Base-by-base conservation (phyloP, 352 stramenopile genomes). In the Paralagenidium karlingii region DNA sequence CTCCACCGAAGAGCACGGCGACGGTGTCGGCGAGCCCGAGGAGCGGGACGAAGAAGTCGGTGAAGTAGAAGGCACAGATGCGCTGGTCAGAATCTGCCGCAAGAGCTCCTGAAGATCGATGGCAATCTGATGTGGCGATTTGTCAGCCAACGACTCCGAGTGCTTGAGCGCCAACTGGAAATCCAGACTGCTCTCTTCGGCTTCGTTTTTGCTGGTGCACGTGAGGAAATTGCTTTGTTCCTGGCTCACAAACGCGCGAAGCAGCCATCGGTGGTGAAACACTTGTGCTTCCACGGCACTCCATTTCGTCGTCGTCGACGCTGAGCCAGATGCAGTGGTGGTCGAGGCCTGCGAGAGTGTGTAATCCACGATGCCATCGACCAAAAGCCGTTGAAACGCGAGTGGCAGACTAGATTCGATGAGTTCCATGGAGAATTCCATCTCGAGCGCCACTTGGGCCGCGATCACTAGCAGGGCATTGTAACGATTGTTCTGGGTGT, bases 361-460 rank as follows among this genome's bases (percentile, higher is more conserved):
- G 28, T 83, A 71, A 31, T 86, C 66, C 32, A 89, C 68, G 20
- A 89, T 66, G n/a, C 73, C 77, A 48, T 90, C 77, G 10, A 90
- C 43, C 4, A 90, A 56, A 24, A 85, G 49, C n/a, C 71, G 70
- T 54, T 90, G 77, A 41, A 86, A 84, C 41, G 87, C 66, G 32
- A 82, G 51, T 9, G 77, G 74, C 8, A 90, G 51, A 25, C 62
- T 55, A 15, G 59, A 34, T 39, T 90, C 77, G 24, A 86, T 73
- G 13, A 38, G 50, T 1, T 49, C 40, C 10, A 90, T 62, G 8
- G 68, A 38, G 22, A 88, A 49, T 22, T 70, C 40, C 68, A 88
- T 85, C 51, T 87, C 58, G 27, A 87, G 45, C n/a, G 63, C 68
- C 19, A 87, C 77, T 37, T 85, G 68, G 2, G 77, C 77, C 10